Conservation (phyloP, 345 rosid species). For the Gossypium sturtianum region DNA sequence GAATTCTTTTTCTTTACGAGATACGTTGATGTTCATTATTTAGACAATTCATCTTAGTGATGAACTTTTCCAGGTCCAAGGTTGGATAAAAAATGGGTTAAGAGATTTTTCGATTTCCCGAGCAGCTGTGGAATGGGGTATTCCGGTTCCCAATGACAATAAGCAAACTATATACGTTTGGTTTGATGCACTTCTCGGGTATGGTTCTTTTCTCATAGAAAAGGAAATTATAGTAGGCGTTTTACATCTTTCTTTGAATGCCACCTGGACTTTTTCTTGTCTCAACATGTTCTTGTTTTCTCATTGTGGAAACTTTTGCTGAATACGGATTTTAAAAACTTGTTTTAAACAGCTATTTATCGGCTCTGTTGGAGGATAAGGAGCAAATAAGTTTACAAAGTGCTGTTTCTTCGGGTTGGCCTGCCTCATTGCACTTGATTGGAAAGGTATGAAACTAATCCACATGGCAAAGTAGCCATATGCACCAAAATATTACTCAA, state of each 20-base stretch:
- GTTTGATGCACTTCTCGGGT: slow-evolving; percentile 98
- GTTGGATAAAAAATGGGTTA: slow-evolving; percentile 81
- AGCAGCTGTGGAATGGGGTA: slow-evolving; percentile 96
- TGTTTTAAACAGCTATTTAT: slow-evolving; percentile 56
- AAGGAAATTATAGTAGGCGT: background rate
- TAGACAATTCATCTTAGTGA: background rate
- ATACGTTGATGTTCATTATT: background rate
- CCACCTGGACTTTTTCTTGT: background rate
- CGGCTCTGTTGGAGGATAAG: slow-evolving; percentile 64
- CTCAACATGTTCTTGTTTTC: background rate
- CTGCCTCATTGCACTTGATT: slow-evolving; percentile 87
- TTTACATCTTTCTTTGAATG: background rate
- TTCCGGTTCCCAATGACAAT: slow-evolving; percentile 81
- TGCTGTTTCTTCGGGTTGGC: slow-evolving; percentile 85
- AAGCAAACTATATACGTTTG: slow-evolving; percentile 95
- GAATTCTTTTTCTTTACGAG: background rate
- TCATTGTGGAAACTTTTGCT: background rate
- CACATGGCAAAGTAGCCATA: background rate
- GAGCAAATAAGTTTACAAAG: slow-evolving; percentile 49
- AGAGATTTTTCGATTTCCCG: slow-evolving; percentile 95
- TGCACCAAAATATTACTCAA: background rate
- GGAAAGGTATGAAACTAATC: slow-evolving; percentile 58
- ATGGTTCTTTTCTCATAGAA: slow-evolving; percentile 16
- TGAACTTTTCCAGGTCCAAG: slow-evolving; percentile 62
- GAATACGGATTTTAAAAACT: slow-evolving; percentile 3